phyloP scores from a whole-genome alignment of 257 asterid genomes.

The Echium plantagineum region DNA sequence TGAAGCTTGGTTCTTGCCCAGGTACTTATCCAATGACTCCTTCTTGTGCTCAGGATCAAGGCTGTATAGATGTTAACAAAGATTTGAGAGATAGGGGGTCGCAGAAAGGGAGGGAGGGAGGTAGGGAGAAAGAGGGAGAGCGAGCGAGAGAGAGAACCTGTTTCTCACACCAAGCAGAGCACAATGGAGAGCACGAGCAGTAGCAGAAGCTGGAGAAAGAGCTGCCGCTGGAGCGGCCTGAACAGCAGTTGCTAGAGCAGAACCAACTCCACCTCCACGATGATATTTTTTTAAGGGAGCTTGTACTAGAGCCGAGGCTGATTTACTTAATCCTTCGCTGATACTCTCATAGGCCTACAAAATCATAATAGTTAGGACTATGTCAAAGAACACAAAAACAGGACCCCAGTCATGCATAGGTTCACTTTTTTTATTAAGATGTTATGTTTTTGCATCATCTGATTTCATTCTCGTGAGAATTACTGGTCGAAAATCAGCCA shows the following conservation, averaged over 20 bases:
- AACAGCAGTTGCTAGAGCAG: slow-evolving; percentile 71
- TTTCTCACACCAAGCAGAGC: slow-evolving; percentile 90
- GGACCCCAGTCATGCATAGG: not conserved
- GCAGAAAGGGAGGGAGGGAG: too few species aligned
- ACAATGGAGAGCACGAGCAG: slow-evolving; percentile 76
- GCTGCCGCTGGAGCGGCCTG: slow-evolving; percentile 96
- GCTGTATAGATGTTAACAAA: slow-evolving; percentile 40
- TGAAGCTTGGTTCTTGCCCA: slow-evolving; percentile 47
- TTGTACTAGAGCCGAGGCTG: slow-evolving; percentile 81
- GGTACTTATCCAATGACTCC: slow-evolving; percentile 81
- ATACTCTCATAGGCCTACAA: slow-evolving; percentile 85
- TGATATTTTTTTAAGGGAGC: slow-evolving; percentile 62
- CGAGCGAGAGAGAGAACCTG: slow-evolving; percentile 47
- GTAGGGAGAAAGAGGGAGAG: not conserved
- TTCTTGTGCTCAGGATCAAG: slow-evolving; percentile 89
- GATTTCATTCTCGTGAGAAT: too few species aligned
- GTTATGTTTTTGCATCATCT: not conserved
- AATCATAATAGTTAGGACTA: slow-evolving; percentile 9
- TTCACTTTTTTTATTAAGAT: not conserved
- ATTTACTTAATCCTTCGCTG: slow-evolving; percentile 72
- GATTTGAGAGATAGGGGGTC: too few species aligned
- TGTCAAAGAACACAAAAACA: not conserved
- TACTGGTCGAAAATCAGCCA: too few species aligned
- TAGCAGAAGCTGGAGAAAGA: slow-evolving; percentile 88
- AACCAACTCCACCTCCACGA: slow-evolving; percentile 75